Base-by-base conservation (phyloP, 2,329 filamentous ascomycete species). In the Aspergillus neoniger region DNA sequence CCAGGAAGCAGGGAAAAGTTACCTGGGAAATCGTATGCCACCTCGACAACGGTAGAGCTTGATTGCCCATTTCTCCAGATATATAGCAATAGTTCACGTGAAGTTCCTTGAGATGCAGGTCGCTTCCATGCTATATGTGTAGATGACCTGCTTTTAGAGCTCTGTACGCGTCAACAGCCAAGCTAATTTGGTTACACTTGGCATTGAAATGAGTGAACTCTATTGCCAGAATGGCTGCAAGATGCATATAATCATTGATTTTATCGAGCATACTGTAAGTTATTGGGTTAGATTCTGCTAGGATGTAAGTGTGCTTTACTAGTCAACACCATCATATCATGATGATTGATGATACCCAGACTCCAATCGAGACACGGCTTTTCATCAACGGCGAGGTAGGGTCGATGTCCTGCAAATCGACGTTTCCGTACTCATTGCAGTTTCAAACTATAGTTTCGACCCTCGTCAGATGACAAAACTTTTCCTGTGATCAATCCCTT, bases 351-450 rank as follows among this genome's bases (percentile, higher is more conserved):
- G 43, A 48, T 4, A 23, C 36, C 21, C 23, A 44, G 21, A 32
- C 49, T 36, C 54, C 65, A 8, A 71, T 74, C 17, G 73, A 74
- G 59, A 73, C 71, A 53, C 66, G 72, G 12, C 62, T 76, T 17
- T 76, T 74, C 53, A 74, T 74, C 53, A 72, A 74, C 48, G 69
- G 68, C 57, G 64, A 74, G 65, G 72, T 74, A 66, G 15, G 23
- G 25, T 3, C 23, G 9, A 28, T 36, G 9, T 14, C n/a, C 12
- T 55, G 4, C 19, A 17, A 53, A 14, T 15, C 25, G 30, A 12
- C n/a, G 4, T 19, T 6, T 30, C 15, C 17, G 41, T 41, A 51
- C 36, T 17, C 30, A 23, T 4, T 12, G 8, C 2, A n/a, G 54
- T 25, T 12, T 5, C 21, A 19, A 38, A 52, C 3, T 36, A 17